phyloP scores from a whole-genome alignment of 2,329 filamentous ascomycete species.

The Meredithiella fracta region DNA sequence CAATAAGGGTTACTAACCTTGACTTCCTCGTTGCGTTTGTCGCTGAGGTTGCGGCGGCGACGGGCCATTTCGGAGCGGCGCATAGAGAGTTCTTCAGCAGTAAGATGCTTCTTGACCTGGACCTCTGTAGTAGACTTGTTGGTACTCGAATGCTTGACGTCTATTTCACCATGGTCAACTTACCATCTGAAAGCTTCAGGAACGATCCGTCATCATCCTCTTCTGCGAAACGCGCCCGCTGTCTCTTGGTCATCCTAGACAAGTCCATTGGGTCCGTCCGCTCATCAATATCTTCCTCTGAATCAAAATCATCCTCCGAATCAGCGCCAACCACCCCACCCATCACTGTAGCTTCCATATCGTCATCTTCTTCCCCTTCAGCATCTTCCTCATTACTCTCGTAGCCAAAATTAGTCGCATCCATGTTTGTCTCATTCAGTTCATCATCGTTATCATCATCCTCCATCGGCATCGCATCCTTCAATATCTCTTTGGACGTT shows the following conservation, averaged over 20 bases:
- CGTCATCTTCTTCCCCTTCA: constrained; percentile 29
- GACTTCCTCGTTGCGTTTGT: constrained; percentile 48
- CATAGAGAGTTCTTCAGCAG: constrained; percentile 46
- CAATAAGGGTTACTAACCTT: constrained; percentile 29
- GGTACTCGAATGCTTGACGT: neutral
- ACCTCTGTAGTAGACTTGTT: constrained; percentile 32
- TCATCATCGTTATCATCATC: constrained; percentile 38
- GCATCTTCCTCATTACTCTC: constrained; percentile 34
- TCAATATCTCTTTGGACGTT: constrained; percentile 15
- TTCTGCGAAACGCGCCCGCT: constrained; percentile 42
- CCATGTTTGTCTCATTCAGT: constrained; percentile 38
- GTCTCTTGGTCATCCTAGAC: constrained; percentile 44
- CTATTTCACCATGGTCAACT: constrained; percentile 16
- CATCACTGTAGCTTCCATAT: constrained; percentile 17
- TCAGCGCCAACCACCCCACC: constrained; percentile 20
- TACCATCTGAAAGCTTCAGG: constrained; percentile 46
- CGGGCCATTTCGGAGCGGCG: constrained; percentile 45
- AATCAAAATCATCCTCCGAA: constrained; percentile 22
- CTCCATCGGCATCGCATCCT: constrained; percentile 17
- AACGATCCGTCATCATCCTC: constrained; percentile 29
- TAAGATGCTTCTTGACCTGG: constrained; percentile 46
- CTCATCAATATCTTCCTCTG: constrained; percentile 26
- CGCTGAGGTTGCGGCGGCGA: constrained; percentile 43
- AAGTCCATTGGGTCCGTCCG: constrained; percentile 37
- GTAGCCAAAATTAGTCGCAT: constrained; percentile 24